Evolutionary conservation across 768 basidiomycete species (phyloP), one percentile per base, ranked within the genome.

Genomic region (Podaxis sp.): DNA sequence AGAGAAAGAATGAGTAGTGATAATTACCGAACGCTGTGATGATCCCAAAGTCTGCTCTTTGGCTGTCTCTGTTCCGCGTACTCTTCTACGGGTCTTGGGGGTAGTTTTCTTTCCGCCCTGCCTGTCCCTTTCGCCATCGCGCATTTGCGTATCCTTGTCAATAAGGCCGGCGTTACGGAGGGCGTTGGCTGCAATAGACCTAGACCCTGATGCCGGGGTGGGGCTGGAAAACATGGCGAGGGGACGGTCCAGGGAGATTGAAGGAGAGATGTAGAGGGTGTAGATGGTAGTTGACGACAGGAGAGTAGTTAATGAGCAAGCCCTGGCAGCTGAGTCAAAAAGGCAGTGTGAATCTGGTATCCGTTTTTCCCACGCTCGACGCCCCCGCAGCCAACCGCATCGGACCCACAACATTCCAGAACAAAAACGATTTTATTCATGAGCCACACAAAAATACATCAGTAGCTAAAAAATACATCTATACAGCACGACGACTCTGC

Each of bases 121-220:
- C 67, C 79, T 89, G 75, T 86, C 84, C 8, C 82, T 79, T 25
- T 61, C 60, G 49, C 79, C 76, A 69, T 93, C 90, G 64, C 85
- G 84, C 91, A 93, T 92, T 66, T 78, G 82, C 61, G 86, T 78
- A 72, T 93, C 91, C 61, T 84, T 79, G 80, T 91, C 90, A 64
- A 91, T 87, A 70, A 92, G 85, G 46, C 90, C 91, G 2, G 88
- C 90, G 40, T 75, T 84, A 63, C 87, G 85, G 25, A 92, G 77
- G 33, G 89, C 86, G 61, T 75, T 87, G 62, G 81, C 66, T 22
- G 85, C 89, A 19, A 93, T 74, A 29, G 81, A 71, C 66, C 86
- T 83, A 56, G 82, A 77, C 66, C 86, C 83, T 15, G 87, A 76
- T 5, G 83, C 79, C 7, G 86, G 80, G 8, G 88, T 80, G 47